Base-by-base conservation (phyloP, 1,284 basidiomycete genomes). In the Ceratobasidium sp. region DNA sequence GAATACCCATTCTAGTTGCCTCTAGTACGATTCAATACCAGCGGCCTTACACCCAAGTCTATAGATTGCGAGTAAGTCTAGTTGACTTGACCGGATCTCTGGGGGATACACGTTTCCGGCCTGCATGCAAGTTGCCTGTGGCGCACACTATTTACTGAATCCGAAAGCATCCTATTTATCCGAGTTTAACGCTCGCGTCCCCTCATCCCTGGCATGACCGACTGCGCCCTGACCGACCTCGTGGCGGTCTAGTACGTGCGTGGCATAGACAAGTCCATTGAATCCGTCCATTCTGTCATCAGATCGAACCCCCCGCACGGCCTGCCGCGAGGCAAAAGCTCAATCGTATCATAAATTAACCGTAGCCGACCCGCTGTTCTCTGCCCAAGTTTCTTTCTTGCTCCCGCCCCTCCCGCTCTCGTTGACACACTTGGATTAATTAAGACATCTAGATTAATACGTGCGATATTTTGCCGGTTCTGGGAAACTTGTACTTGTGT, bases 271-370 rank as follows among this genome's bases (percentile, higher is more conserved):
- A 1, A 33, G 33, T 4, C 33, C n/a, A 63, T 63, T 63, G 60
- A 42, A 63, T 9, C 60, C 42, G 60, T 63, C 33, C 33, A 18
- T 40, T 7, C 60, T 20, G 60, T 42, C 60, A 42, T 63, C 60
- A 63, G 39, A 63, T 42, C 60, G 60, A 61, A 28, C 28, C 28
- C 58, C 58, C 33, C 33, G 60, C 46, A 49, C 46, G 9, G 9
- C n/a, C 20, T 63, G 60, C 60, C 60, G 60, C 60, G 60, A 63
- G 60, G 60, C 60, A 63, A 40, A 18, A 40, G 33, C 60, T 40
- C 60, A 63, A 63, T 63, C 60, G 60, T 63, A 63, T 63, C 60
- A 63, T 63, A 63, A 63, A 63, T 63, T 23, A 63, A 42, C 60
- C 60, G 20, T 40, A 40, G 58, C 39, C 60, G 53, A 26, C 49